phyloP scores from a whole-genome alignment of 345 rosid genomes.

The Salix purpurea region DNA sequence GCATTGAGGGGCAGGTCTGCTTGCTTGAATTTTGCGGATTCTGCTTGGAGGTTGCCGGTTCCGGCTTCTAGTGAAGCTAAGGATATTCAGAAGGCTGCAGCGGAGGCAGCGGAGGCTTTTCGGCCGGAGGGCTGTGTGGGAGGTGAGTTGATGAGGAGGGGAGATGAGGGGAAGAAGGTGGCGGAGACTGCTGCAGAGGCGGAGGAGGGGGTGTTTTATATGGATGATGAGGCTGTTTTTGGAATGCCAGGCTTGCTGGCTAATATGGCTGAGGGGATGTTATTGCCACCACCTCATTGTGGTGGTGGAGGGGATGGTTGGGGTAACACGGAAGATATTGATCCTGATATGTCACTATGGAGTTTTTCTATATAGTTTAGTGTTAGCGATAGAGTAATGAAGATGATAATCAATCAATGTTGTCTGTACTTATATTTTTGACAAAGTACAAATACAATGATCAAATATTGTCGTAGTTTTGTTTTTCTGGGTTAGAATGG shows the following conservation, averaged over 20 bases:
- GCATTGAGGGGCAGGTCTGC: constrained; percentile 72
- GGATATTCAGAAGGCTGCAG: constrained; percentile 75
- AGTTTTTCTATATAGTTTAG: constrained; percentile 27
- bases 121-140: constrained; percentile 22
- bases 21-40: constrained; percentile 89
- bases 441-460: background rate
- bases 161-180: background rate
- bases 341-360: constrained; percentile 58
- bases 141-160: background rate
- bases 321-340: constrained; percentile 30
- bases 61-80: constrained; percentile 57
- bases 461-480: background rate
- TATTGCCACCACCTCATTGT: constrained; percentile 63
- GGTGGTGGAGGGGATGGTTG: constrained; percentile 11
- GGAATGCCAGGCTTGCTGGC: constrained; percentile 58
- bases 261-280: constrained; percentile 77
- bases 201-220: constrained; percentile 28
- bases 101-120: constrained; percentile 52
- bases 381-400: no score
- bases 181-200: constrained; percentile 2
- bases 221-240: constrained; percentile 62
- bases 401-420: background rate
- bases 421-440: background rate
- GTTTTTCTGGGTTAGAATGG: background rate
- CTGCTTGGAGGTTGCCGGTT: constrained; percentile 61